Base-by-base conservation (phyloP, 306 rosid species). In the Malus orientalis region DNA sequence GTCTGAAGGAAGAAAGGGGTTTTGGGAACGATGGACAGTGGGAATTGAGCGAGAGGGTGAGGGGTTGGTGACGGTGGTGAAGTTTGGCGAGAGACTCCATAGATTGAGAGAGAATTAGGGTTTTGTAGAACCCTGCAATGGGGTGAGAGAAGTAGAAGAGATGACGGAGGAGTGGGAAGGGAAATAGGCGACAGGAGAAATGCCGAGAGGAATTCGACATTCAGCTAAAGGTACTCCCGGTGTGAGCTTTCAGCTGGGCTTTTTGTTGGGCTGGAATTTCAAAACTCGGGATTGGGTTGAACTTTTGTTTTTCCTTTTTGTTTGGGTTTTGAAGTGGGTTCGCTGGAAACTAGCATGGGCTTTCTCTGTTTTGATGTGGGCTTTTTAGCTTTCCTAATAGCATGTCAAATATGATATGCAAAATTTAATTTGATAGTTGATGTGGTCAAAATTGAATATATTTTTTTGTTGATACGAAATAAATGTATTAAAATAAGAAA, bases 1-100 rank as follows among this genome's bases (percentile, higher is more conserved):
- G 59, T 62, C 44, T 59, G 69, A 85, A 73, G 73, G 84, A 78
- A 42, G 89, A 81, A 64, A 83, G 30, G 49, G 86, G 85, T 19
- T 27, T 59, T 4, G 87, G 68, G 6, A 73, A 76, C 3, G 87
- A 78, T 30, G 87, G 84, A 78, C 77, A 86, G 75, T 42, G 87
- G 81, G 62, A 89, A 80, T n/a, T 76, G 91, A 87, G 72, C 2
- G 93, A 84, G 64, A 82, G 82, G 68, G 57, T 80, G 70, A 88
- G 81, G 33, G 90, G 83, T 12, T 68, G 96, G 79, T 69, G 87
- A 60, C 53, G 70, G 81, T 66, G 85, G 7, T 70, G 84, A 2
- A 87, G 66, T 71, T 54, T 85, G 4, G 84, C 63, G 14, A 90
- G 80, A 68, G 93, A 78, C 62, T 79, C 92, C 98, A 95, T 95